phyloP scores from a whole-genome alignment of 1,139 yeast genomes.

The Blastobotrys arbuscula region DNA sequence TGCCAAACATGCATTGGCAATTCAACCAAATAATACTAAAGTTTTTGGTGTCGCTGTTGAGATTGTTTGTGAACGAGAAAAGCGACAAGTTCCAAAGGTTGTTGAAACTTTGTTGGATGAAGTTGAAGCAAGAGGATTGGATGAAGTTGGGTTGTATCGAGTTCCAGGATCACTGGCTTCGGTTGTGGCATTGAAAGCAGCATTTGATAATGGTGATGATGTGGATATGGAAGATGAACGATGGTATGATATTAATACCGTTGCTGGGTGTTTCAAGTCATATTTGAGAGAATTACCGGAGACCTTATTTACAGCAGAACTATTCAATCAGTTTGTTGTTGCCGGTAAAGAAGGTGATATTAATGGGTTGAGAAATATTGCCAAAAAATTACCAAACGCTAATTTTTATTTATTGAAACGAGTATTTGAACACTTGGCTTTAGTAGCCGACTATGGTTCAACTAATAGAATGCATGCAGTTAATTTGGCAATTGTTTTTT shows the following conservation, averaged over 20 bases:
- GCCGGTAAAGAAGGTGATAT: conserved; percentile 26
- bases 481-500: conserved; percentile 71
- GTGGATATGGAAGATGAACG: conserved; percentile 62
- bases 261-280: conserved; percentile 84
- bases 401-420: conserved; percentile 66
- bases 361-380: conserved; percentile 40
- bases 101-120: conserved; percentile 61
- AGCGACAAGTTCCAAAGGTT: conserved; percentile 55
- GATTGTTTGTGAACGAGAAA: conserved; percentile 69
- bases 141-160: conserved; percentile 89
- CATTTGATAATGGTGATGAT: conserved; percentile 68
- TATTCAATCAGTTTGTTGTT: conserved; percentile 47
- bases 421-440: conserved; percentile 61
- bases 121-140: conserved; percentile 76
- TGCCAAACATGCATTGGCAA: conserved; percentile 25
- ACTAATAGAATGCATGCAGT: conserved; percentile 73
- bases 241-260: conserved; percentile 78
- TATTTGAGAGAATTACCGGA: conserved; percentile 87
- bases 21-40: conserved; percentile 33
- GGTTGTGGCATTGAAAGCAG: conserved; percentile 59
- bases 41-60: conserved; percentile 90
- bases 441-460: conserved; percentile 53
- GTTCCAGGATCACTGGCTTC: conserved; percentile 86
- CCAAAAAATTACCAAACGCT: conserved; percentile 51
- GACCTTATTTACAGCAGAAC: conserved; percentile 61